Base-by-base conservation (phyloP, 805 yeast genomes). In the Spathaspora passalidarum region DNA sequence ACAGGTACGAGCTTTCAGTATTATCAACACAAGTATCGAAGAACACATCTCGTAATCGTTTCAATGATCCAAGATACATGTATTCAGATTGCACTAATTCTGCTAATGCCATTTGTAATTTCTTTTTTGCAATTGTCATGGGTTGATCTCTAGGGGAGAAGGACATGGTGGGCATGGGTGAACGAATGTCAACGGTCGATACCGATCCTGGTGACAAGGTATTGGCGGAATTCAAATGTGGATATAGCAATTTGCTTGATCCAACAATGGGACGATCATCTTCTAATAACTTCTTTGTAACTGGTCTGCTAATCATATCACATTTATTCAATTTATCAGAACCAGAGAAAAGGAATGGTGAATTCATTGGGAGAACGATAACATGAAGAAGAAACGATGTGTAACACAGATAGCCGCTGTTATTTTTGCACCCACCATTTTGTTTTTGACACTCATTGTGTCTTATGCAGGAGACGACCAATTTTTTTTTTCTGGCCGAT, bases 61-160 rank as follows among this genome's bases (percentile, higher is more conserved):
- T 65, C 40, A 81, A 56, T 1, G 78, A 72, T 38, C 64, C 62
- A n/a, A 79, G 57, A 53, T 78, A 81, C 1, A 61, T 62, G 20
- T 63, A 67, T 52, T 81, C 86, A 10, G 79, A 78, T 11, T 67
- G 68, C 0, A 75, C 44, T 4, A 80, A 55, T 54, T 81, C 86
- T 45, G 75, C 72, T n/a, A 75, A 50, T 1, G 65, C 47, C 39
- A 7, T 37, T 4, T 17, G 4, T n/a, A 68, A 48, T 20, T 51
- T 56, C 32, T 49, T 4, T 20, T 36, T 43, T 2, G 32, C 13
- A 19, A 18, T 38, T 19, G 17, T 45, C 35, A 25, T 7, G 5
- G 36, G 29, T 25, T 19, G 26, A 21, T 25, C 19, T n/a, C 23
- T 17, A 1, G 66, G 63, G 1, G 65, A 59, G 38, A 49, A 56